Base-by-base conservation (phyloP, 1,139 yeast genomes). In the Debaryomyces sp. region DNA sequence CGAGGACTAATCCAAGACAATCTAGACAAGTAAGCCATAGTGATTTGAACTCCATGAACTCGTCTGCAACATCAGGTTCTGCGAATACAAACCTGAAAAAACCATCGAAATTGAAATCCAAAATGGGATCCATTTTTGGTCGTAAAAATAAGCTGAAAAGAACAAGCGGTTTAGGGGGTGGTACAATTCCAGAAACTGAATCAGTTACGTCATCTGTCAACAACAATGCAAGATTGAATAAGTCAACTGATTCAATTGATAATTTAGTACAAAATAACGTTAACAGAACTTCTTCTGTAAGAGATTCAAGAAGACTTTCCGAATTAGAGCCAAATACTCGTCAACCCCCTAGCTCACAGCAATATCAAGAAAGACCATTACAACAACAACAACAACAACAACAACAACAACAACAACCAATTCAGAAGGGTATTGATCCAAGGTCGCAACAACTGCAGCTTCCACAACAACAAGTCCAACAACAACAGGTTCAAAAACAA, bases 91-190 rank as follows among this genome's bases (percentile, higher is more conserved):
- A 32, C 17, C 50, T 49, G 43, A 67, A 63, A 52, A 68, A 67
- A 47, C 61, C 63, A 30, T 67, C 72, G 22, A 82, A 79, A 53
- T 70, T 91, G 60, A 83, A 85, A 63, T 87, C 96, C 5, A 84
- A 76, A 62, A 91, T 91, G 36, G 97, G 97, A 15, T 89, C 97
- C 0, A 84, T 91, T 51, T 87, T 91, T 64, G 85, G 87, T 40
- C 81, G 88, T 55, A 84, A 82, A 60, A 80, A 64, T 47, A 73
- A 82, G 59, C 29, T 17, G 22, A 77, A 76, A 56, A 70, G 70
- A 29, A 41, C 60, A 6, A 50, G 59, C 50, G 67, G 66, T 51
- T 15, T 33, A 9, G 43, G 43, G n/a, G 32, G 36, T n/a, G 57
- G 57, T 12, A 51, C 68, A 6, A 70, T 71, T 43, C 73, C 72